Conservation (phyloP, 2,329 filamentous ascomycete species). For the Plectosphaerella plurivora region DNA sequence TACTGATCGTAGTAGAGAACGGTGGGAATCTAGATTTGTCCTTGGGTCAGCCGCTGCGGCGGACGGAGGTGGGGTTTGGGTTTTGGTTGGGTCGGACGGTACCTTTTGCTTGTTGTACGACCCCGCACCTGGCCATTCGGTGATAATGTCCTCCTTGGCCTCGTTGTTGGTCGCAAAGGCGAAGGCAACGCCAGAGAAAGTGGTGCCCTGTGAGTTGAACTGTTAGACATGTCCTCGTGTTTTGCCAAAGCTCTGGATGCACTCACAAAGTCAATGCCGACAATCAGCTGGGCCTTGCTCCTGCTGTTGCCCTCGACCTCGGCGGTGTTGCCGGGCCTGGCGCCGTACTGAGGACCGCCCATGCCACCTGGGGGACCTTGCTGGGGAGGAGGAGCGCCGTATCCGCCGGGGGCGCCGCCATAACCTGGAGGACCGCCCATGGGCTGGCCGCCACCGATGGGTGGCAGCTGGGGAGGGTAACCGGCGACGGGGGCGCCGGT, state of each 20-base stretch:
- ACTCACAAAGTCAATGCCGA: constrained; percentile 95
- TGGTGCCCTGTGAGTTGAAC: constrained; percentile 67
- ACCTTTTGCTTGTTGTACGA: constrained; percentile 99
- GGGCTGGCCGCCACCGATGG: constrained; percentile 21
- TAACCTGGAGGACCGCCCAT: constrained; percentile 42
- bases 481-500: constrained; percentile 54
- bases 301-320: constrained; percentile 86
- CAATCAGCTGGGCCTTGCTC: constrained; percentile 95
- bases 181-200: constrained; percentile 95
- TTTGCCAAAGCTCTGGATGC: neutral
- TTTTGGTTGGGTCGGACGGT: constrained; percentile 6
- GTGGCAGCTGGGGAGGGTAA: constrained; percentile 52
- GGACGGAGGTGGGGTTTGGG: neutral
- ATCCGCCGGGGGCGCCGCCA: constrained; percentile 39
- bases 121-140: constrained; percentile 96
- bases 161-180: constrained; percentile 97
- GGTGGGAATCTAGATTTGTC: constrained; percentile 72
- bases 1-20: constrained; percentile 99
- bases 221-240: neutral
- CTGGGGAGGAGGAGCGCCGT: constrained; percentile 35
- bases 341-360: constrained; percentile 16
- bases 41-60: neutral
- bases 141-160: constrained; percentile 97
- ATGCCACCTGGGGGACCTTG: constrained; percentile 28
- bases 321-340: constrained; percentile 39